Evolutionary conservation across 2,329 filamentous ascomycete species (phyloP).

Genomic region (Alternaria brassicicola): DNA sequence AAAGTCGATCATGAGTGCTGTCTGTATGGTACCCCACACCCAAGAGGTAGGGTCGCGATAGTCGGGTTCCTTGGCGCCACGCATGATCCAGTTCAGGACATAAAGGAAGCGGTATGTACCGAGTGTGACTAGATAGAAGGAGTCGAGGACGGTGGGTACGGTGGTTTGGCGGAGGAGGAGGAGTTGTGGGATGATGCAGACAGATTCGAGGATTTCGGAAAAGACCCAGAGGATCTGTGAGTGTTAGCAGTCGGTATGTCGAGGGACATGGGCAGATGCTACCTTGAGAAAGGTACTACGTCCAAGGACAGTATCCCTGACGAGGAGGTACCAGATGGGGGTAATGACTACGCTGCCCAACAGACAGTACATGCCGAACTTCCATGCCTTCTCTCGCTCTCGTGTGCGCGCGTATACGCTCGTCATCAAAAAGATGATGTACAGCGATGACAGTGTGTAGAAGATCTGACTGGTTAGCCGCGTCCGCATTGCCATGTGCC

Average conservation of each 20-base stretch:
- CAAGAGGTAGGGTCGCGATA: constrained; percentile 74
- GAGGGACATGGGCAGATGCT: too few species aligned
- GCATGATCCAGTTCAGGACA: constrained; percentile 87
- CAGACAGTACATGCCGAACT: constrained; percentile 75
- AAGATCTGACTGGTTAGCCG: constrained; percentile 62
- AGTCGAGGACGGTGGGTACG: constrained; percentile 93
- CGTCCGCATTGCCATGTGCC: neutral
- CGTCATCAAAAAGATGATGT: constrained; percentile 88
- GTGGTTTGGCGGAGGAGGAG: constrained; percentile 92
- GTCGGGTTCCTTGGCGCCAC: constrained; percentile 63
- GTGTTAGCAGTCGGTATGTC: neutral
- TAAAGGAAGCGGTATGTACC: constrained; percentile 89
- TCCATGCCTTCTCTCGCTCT: constrained; percentile 93
- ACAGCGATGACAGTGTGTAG: constrained; percentile 82
- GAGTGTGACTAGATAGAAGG: constrained; percentile 88
- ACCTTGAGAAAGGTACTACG: constrained; percentile 50
- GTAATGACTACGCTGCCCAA: constrained; percentile 69
- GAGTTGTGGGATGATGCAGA: constrained; percentile 89
- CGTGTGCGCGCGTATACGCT: constrained; percentile 84
- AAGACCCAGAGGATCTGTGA: constrained; percentile 80
- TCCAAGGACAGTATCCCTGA: constrained; percentile 58
- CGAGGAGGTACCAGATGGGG: constrained; percentile 74
- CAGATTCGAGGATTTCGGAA: constrained; percentile 88
- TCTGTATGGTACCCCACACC: constrained; percentile 88
- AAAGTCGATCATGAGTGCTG: constrained; percentile 88